phyloP scores from a whole-genome alignment of 2,329 filamentous ascomycete species.

The Ceratocystis eucalypticola region DNA sequence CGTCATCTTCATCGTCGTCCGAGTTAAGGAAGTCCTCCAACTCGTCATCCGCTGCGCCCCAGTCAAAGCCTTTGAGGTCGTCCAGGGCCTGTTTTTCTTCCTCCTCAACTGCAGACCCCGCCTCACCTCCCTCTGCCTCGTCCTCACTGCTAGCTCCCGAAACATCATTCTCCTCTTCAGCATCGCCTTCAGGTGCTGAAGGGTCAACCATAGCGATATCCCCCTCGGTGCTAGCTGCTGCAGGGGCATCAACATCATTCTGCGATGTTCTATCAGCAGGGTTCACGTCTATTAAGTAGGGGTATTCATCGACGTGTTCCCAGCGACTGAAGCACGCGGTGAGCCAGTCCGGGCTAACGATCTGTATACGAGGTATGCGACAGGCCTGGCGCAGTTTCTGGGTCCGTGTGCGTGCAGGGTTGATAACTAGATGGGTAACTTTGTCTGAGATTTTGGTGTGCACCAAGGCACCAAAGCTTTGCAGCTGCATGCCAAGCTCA shows the following conservation, averaged over 20 bases:
- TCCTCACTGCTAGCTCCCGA: not conserved
- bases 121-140: constrained; percentile 26
- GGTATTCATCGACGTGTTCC: constrained; percentile 63
- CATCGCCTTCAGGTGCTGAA: constrained; percentile 25
- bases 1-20: constrained; percentile 29
- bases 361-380: constrained; percentile 66
- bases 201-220: constrained; percentile 22
- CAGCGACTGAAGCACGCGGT: constrained; percentile 73
- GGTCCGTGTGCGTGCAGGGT: constrained; percentile 59
- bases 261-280: constrained; percentile 42
- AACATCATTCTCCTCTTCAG: constrained; percentile 25
- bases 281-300: constrained; percentile 65
- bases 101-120: constrained; percentile 28
- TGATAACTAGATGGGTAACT: constrained; percentile 63
- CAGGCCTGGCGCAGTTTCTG: constrained; percentile 83
- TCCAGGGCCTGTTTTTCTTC: constrained; percentile 40
- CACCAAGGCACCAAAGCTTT: constrained; percentile 65
- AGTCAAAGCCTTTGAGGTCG: constrained; percentile 45
- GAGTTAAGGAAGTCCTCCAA: constrained; percentile 58
- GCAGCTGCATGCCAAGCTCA: constrained; percentile 77
- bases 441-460: constrained; percentile 43
- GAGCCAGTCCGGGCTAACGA: constrained; percentile 87
- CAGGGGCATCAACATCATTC: constrained; percentile 22
- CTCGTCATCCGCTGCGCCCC: constrained; percentile 55
- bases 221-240: constrained; percentile 23